Evolutionary conservation across 2,329 filamentous ascomycete species (phyloP).

Genomic region (Aureobasidium pullulans): DNA sequence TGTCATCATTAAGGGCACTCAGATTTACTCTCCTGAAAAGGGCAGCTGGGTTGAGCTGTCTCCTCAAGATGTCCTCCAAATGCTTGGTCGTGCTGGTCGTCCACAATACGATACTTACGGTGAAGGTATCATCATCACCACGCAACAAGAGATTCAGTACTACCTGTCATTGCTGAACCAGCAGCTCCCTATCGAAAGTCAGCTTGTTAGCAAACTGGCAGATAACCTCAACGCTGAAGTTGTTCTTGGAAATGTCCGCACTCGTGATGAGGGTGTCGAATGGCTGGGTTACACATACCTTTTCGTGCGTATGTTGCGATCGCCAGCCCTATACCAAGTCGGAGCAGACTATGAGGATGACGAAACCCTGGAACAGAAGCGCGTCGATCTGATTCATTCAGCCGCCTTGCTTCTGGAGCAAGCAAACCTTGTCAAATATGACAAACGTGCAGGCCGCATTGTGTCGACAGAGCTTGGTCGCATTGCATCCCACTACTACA

Average conservation of each 20-base stretch:
- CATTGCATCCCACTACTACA: conserved; percentile 97
- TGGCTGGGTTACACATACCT: conserved; percentile 98
- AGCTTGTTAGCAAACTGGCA: conserved; percentile 84
- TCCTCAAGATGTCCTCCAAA: conserved; percentile 94
- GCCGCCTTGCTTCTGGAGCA: conserved; percentile 82
- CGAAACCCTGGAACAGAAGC: conserved; percentile 84
- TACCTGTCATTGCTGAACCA: conserved; percentile 95
- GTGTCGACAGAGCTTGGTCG: conserved; percentile 90
- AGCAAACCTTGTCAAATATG: conserved; percentile 86
- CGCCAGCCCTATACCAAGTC: conserved; percentile 89
- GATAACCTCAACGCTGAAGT: conserved; percentile 96
- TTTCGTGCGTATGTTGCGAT: conserved; percentile 94
- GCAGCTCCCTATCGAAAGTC: conserved; percentile 94
- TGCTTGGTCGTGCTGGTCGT: conserved; percentile 93
- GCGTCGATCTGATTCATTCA: conserved; percentile 94
- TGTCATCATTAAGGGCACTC: conserved; percentile 97
- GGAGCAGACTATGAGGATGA: conserved; percentile 94
- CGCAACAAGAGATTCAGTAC: conserved; percentile 90
- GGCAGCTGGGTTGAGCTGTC: conserved; percentile 97
- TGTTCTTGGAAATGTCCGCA: conserved; percentile 87
- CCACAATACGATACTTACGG: conserved; percentile 97
- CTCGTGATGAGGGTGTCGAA: conserved; percentile 91
- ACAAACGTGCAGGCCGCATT: conserved; percentile 82
- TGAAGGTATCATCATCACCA: conserved; percentile 97
- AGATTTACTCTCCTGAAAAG: conserved; percentile 96